phyloP scores from a whole-genome alignment of 2,329 filamentous ascomycete genomes.

The Colletotrichum higginsianum region DNA sequence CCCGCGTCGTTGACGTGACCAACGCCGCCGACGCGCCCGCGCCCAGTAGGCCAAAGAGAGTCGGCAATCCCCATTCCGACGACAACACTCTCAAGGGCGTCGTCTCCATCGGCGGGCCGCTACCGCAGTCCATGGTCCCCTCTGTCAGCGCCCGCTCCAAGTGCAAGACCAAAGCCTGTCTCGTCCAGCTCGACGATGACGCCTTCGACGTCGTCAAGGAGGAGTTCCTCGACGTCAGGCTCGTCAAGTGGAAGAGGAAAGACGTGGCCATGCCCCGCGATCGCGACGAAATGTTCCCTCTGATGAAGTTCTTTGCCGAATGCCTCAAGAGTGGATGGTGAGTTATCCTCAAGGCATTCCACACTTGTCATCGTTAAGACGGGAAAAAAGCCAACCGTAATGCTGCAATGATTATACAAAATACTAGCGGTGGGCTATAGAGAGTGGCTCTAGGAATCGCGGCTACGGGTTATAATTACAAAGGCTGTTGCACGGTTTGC shows the following conservation, averaged over 20 bases:
- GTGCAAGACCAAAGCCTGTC: slow-evolving; percentile 73
- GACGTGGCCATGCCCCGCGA: slow-evolving; percentile 88
- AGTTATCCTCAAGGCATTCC: not conserved
- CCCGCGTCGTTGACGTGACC: slow-evolving; percentile 54
- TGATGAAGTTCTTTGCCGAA: slow-evolving; percentile 87
- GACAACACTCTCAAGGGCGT: slow-evolving; percentile 65
- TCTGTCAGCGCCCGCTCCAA: slow-evolving; percentile 64
- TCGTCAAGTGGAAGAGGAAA: slow-evolving; percentile 77
- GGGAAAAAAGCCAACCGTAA: not conserved
- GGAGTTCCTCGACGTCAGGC: slow-evolving; percentile 76
- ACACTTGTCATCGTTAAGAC: not conserved
- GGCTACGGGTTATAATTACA: slow-evolving; percentile 19
- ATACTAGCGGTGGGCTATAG: slow-evolving; percentile 9
- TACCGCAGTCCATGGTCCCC: slow-evolving; percentile 68
- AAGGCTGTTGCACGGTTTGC: slow-evolving; percentile 6
- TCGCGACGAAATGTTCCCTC: slow-evolving; percentile 87
- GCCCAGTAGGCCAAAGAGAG: slow-evolving; percentile 12
- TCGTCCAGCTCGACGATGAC: slow-evolving; percentile 73
- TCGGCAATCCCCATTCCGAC: not conserved
- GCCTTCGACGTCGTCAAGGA: slow-evolving; percentile 75
- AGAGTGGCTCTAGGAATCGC: slow-evolving; percentile 7
- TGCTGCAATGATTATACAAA: not conserved
- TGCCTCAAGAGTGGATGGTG: slow-evolving; percentile 62
- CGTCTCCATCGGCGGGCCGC: slow-evolving; percentile 73
- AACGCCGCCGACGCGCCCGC: slow-evolving; percentile 37